Base-by-base conservation (phyloP, 306 rosid species). In the Betula pendula region DNA sequence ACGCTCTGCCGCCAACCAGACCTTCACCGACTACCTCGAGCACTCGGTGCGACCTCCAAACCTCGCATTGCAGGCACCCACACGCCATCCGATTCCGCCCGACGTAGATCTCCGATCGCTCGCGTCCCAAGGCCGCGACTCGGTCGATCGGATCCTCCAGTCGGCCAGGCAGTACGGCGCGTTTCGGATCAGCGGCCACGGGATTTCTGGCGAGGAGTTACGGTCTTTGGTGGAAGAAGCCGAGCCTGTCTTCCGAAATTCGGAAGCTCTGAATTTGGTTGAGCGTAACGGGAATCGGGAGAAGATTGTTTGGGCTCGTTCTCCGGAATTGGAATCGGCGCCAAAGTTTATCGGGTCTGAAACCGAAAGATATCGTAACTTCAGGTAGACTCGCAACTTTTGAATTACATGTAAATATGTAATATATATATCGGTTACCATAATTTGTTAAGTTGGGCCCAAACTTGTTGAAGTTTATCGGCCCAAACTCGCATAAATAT, bases 1-100 rank as follows among this genome's bases (percentile, higher is more conserved):
- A 0, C 93, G 97, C 11, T 88, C 91, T 8, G 93, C 97, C 1
- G 86, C 90, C 38, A 81, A 86, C 52, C 88, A 89, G 4, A 63
- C 74, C 80, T 87, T 92, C 82, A 77, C 75, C 47, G 65, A 80
- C 8, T 92, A 76, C 75, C 93, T 95, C 22, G 90, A 92, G 25
- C 74, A 78, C 16, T 52, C 84, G 12, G 81, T 83, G 9, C 82
- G 85, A 3, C 60, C 83, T 8, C 98, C 97, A 2, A 83, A 80
- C 35, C 88, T 95, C 3, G 50, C 79, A 1, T 53, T 89, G 14
- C 96, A 96, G 2, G 11, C 68, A 38, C 31, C 31, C 25, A 16
- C 69, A 11, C 77, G 19, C 10, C 80, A 29, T 1, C 73, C 66
- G 3, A n/a, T 77, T 2, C 95, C 90, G 6, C 88, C 85, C 0